Evolutionary conservation across 257 asterid genomes (phyloP).

Genomic region (Misopates orontium): DNA sequence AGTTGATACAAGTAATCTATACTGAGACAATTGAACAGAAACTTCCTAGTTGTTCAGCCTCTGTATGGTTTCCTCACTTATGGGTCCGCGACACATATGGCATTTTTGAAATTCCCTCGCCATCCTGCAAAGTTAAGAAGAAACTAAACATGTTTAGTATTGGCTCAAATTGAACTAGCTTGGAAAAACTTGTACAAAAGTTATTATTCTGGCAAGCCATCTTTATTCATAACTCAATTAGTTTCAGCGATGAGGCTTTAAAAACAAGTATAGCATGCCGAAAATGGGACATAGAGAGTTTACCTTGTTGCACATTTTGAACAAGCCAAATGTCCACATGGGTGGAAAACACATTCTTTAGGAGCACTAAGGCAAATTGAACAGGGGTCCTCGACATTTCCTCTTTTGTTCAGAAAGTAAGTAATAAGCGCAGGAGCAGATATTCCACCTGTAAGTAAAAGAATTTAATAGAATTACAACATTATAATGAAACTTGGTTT

Average conservation of each 20-base stretch:
- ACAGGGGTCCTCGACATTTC: constrained; percentile 54
- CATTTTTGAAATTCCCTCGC: constrained; percentile 57
- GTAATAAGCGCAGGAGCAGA: constrained; percentile 41
- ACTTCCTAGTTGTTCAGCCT: no score
- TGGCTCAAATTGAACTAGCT: background rate
- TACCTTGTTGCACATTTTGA: constrained; percentile 79
- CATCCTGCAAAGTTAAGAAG: constrained; percentile 56
- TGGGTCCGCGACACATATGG: constrained; percentile 75
- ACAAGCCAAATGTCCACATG: constrained; percentile 89
- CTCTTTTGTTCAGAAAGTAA: constrained; percentile 35
- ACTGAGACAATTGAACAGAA: no score
- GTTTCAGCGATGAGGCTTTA: background rate
- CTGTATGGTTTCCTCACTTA: no score
- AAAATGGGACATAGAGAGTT: constrained; percentile 12
- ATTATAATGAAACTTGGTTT: background rate
- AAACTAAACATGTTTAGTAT: constrained; percentile 1
- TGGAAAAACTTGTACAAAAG: background rate
- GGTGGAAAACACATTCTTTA: constrained; percentile 73
- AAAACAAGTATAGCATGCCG: constrained; percentile 6
- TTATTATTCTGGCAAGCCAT: no score
- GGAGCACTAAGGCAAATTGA: constrained; percentile 89
- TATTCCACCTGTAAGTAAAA: constrained; percentile 52
- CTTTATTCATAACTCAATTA: background rate
- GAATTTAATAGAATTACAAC: constrained; percentile 11
- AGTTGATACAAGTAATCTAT: no score